phyloP scores from a whole-genome alignment of 1,284 basidiomycete species.

The Boletus subluridellus region DNA sequence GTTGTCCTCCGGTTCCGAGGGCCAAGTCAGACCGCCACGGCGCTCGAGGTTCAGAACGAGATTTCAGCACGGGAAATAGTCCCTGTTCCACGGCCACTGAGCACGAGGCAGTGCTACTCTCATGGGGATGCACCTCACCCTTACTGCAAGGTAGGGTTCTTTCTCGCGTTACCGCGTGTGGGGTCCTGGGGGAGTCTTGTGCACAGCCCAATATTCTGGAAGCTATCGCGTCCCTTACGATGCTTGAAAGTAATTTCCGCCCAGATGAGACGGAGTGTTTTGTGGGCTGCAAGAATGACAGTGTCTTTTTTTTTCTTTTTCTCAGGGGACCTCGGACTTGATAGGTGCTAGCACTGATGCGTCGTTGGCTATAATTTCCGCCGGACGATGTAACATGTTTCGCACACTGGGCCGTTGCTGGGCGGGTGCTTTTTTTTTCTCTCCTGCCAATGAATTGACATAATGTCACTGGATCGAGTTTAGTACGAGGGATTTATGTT shows the following conservation, averaged over 20 bases:
- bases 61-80: not conserved
- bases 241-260: conserved; percentile 32
- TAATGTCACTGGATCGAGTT: not conserved
- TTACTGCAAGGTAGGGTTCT: conserved; percentile 22
- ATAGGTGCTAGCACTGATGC: not conserved
- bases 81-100: conserved; percentile 8
- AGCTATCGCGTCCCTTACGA: conserved; percentile 17
- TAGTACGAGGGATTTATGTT: not conserved
- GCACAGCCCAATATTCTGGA: conserved; percentile 7
- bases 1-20: conserved; percentile 29
- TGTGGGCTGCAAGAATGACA: conserved; percentile 4
- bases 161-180: conserved; percentile 5
- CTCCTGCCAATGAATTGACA: not conserved
- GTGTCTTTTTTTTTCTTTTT: conserved; percentile 9
- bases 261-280: not conserved
- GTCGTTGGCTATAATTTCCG: conserved; percentile 19
- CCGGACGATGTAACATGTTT: not conserved
- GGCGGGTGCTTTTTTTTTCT: not conserved
- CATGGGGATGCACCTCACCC: conserved; percentile 17
- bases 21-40: conserved; percentile 12
- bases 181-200: not conserved
- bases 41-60: conserved; percentile 11
- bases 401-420: not conserved
- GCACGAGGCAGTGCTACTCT: conserved; percentile 10
- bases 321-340: conserved; percentile 4